A percentile compares a stretch with the other conserved stretches of the same genome.
Conservation (phyloP, 2,329 filamentous ascomycete species). For the Apiospora saccharicola region DNA sequence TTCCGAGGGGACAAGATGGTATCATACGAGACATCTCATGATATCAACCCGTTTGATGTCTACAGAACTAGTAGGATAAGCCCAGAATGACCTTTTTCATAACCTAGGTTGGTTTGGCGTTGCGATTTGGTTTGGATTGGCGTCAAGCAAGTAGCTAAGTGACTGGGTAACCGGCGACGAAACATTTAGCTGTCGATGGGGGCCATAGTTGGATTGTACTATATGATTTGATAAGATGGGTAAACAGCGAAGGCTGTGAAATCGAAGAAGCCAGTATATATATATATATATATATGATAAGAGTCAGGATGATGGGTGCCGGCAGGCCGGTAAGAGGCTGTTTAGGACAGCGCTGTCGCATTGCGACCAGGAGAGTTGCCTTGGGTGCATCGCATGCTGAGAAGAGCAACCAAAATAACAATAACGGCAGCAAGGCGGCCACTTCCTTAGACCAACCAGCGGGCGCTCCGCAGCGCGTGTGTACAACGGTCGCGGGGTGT, state of each 20-base stretch:
- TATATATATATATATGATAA: no score
- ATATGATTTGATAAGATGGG: background rate
- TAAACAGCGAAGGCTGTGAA: background rate
- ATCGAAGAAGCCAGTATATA: background rate
- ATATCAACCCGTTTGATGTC: background rate
- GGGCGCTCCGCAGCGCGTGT: background rate
- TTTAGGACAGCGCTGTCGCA: background rate
- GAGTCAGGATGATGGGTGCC: background rate
- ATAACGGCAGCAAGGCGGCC: background rate
- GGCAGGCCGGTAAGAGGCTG: background rate
- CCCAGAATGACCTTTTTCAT: background rate
- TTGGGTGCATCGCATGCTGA: background rate
- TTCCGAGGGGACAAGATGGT: background rate
- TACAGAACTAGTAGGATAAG: background rate
- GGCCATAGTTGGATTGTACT: background rate
- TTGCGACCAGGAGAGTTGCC: background rate
- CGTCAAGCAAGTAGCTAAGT: background rate
- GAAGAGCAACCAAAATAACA: background rate
- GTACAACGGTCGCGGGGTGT: background rate
- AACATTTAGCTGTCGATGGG: background rate
- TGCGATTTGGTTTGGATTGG: background rate
- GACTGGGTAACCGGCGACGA: background rate
- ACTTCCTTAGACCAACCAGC: background rate
- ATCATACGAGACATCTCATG: slow-evolving; percentile 12
- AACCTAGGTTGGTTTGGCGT: background rate